phyloP scores from a whole-genome alignment of 176 grass and related monocot genomes.

The Pontederia paniculata region DNA sequence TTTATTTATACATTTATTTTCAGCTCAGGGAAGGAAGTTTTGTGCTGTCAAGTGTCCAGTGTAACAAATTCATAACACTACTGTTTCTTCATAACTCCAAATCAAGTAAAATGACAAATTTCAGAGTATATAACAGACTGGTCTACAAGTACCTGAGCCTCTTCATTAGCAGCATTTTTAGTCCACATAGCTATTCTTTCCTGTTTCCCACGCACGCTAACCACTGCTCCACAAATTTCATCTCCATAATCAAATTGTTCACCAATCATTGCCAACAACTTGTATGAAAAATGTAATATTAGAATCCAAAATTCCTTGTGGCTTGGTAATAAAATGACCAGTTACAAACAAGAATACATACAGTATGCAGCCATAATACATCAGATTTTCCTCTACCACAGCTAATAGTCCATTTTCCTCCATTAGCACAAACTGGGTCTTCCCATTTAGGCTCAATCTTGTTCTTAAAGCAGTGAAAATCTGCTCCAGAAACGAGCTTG shows the following conservation, averaged over 20 bases:
- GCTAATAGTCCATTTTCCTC: slow-evolving; percentile 86
- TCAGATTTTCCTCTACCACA: slow-evolving; percentile 78
- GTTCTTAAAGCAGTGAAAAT: slow-evolving; percentile 88
- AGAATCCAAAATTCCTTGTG: neutral
- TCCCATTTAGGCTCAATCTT: slow-evolving; percentile 99
- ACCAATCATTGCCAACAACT: slow-evolving; percentile 88
- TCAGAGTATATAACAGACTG: no score
- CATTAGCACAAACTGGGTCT: slow-evolving; percentile 89
- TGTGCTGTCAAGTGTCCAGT: no score
- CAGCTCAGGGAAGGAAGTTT: no score
- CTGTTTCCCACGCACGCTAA: slow-evolving; percentile 66
- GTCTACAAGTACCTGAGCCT: slow-evolving; percentile 62
- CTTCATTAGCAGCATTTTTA: slow-evolving; percentile 81
- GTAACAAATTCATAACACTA: no score
- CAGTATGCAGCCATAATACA: slow-evolving; percentile 81
- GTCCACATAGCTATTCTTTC: slow-evolving; percentile 93
- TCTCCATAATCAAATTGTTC: slow-evolving; percentile 96
- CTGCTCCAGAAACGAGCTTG: slow-evolving; percentile 55
- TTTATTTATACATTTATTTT: no score
- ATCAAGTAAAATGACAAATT: no score
- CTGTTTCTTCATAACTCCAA: no score
- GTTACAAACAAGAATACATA: slow-evolving; percentile 29
- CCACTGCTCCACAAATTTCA: slow-evolving; percentile 88
- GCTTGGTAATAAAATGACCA: neutral
- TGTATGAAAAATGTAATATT: neutral